Base-by-base conservation (phyloP, 441 rosid genomes). In the Aquilaria agallochum region DNA sequence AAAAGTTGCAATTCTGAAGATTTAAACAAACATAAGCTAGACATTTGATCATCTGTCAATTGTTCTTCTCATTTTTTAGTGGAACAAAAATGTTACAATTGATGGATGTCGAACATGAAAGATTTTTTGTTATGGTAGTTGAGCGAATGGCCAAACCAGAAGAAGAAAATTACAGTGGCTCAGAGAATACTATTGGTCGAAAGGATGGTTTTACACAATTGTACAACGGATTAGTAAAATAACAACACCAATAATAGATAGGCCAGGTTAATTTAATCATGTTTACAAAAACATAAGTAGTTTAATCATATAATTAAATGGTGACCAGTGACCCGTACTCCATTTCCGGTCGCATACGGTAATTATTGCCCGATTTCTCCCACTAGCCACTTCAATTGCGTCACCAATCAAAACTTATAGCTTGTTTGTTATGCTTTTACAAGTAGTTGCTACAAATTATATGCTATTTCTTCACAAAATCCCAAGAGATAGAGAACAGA, bases 51-150 rank as follows among this genome's bases (percentile, higher is more conserved):
- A 53, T 33, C n/a, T 53, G 40, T 59, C 5, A 2, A 2, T 36
- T 36, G 42, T 6, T 36, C 7, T 36, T 36, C 42, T 36, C 42
- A 5, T 36, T 36, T 36, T 8, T 36, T 36, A 3, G 42, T 4
- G 42, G 42, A 8, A 36, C 42, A 36, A 8, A 58, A 55, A 11
- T 27, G 31, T 34, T 58, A 54, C 53, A 20, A 56, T 13, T 45
- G 31, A 27, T 5, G 42, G 7, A 20, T 54, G 62, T 53, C 45
- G 46, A 64, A 59, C 40, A 0, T n/a, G 14, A 31, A 42, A 53
- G 54, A 31, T 27, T 57, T 68, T 76, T 72, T 59, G 76, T 75
- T 75, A 77, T 70, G 81, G 76, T 82, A 71, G 83, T 84, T 77
- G 59, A 79, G 78, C 84, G 70, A 71, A 77, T 71, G 64, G 77